Base-by-base conservation (phyloP, 768 basidiomycete species). In the Boletus vinaceobasis region DNA sequence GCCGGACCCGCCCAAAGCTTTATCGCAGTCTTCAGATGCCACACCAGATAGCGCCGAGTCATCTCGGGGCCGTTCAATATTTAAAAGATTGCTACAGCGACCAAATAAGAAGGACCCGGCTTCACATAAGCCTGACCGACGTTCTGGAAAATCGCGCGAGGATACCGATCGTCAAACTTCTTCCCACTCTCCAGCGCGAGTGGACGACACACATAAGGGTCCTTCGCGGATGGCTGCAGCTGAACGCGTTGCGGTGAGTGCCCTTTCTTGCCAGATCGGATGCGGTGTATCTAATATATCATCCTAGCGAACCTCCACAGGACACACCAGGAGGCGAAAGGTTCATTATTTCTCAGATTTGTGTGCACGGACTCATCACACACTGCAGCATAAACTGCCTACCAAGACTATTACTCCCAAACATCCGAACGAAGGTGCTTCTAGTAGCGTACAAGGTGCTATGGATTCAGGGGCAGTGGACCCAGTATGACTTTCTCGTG, bases 391-490 rank as follows among this genome's bases (percentile, higher is more conserved):
- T 29, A 43, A 29, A 43, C 13, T 27, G 1, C 17, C 2, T 43
- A 2, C 5, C 9, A 43, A 27, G 27, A 2, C 43, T 2, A 3
- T 27, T 2, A 15, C 5, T n/a, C 15, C 15, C 5, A 43, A 10
- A 0, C 26, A 0, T 10, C 43, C 10, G 0, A n/a, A n/a, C 5
- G 9, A 29, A 1, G 27, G 10, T 7, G 10, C 27, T 4, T 29
- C 27, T 5, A 5, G 6, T 7, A 11, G 26, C 4, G 27, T 3
- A n/a, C 43, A 43, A 29, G 4, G 10, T 11, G 1, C 27, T 4
- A 5, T 6, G 1, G 17, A n/a, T 5, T 0, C 17, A n/a, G n/a
- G 0, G 5, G 3, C 5, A 13, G 3, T 4, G 23, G 23, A 23
- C 23, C 23, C 10, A 1, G 6, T 43, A 5, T 5, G 27, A 11